A percentile compares a stretch with the other conserved stretches of the same genome.
These are phyloP conservation scores for Naganishia vaughanmartiniae DNA, from an alignment of 768 basidiomycete genomes.

Conservation along the genomic window DNA sequence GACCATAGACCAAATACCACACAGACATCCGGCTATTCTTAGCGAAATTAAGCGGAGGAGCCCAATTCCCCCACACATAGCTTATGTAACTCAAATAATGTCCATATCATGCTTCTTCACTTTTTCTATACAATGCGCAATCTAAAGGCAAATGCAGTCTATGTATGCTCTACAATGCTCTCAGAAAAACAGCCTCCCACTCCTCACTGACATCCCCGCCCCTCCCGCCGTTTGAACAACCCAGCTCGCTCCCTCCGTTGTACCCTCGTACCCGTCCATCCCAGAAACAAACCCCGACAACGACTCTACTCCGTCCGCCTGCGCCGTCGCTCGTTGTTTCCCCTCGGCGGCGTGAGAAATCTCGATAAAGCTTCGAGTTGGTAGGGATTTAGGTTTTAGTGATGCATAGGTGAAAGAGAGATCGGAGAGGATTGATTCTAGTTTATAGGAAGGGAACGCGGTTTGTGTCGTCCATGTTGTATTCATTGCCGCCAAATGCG, in stretches of 20 bases:
- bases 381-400: background rate
- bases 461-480: constrained; percentile 1
- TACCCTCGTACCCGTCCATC: background rate
- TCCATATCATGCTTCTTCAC: background rate
- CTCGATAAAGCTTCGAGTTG: constrained; percentile 1
- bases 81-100: background rate
- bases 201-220: background rate
- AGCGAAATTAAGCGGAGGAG: background rate
- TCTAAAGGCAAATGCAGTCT: background rate
- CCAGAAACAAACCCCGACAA: constrained; percentile 1
- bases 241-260: constrained; percentile 1
- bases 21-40: constrained; percentile 7
- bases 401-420: background rate
- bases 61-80: background rate
- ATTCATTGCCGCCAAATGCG: constrained; percentile 1
- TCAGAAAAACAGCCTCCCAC: background rate
- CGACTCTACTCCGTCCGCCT: background rate
- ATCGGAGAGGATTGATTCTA: background rate
- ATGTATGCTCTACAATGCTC: background rate
- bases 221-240: background rate
- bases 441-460: background rate
- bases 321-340: background rate
- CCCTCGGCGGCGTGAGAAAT: background rate
- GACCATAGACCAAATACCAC: too few species aligned
- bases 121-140: background rate